Percentiles rank a stretch among this genome's conserved stretches.
phyloP scores from a whole-genome alignment of 768 basidiomycete species.

The Gloeostereum incarnatum region DNA sequence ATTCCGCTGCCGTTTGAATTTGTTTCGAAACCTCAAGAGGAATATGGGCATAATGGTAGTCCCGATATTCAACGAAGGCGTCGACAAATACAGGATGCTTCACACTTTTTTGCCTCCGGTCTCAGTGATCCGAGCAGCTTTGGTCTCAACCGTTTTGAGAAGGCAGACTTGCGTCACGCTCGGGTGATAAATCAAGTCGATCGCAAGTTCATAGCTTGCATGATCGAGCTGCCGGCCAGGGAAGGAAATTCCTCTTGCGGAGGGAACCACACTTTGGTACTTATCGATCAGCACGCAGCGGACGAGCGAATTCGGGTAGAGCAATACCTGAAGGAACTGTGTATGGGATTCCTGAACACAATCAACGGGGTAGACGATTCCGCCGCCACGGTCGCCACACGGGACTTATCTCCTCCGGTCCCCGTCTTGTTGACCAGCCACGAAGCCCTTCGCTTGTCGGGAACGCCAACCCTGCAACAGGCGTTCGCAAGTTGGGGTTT shows the following conservation, averaged over 20 bases:
- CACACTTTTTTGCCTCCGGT: conserved; percentile 10
- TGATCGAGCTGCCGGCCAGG: conserved; percentile 23
- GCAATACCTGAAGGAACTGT: conserved; percentile 64
- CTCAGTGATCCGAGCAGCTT: conserved; percentile 10
- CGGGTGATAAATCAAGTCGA: conserved; percentile 80
- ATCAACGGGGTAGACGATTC: conserved; percentile 18
- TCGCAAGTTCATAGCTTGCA: conserved; percentile 81
- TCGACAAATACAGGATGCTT: conserved; percentile 5
- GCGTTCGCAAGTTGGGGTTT: conserved; percentile 68
- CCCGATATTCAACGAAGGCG: not conserved
- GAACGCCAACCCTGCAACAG: conserved; percentile 27
- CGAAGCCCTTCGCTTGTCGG: conserved; percentile 45
- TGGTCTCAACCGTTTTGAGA: conserved; percentile 30
- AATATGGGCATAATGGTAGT: conserved; percentile 1
- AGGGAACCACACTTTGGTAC: conserved; percentile 38
- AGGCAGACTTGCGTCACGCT: conserved; percentile 46
- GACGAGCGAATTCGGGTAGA: conserved; percentile 94
- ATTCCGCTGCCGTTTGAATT: not conserved
- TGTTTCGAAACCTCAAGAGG: not conserved
- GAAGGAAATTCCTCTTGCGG: too few species aligned
- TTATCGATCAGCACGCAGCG: conserved; percentile 98
- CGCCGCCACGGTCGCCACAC: conserved; percentile 24
- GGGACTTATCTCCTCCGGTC: conserved; percentile 40
- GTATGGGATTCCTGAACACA: conserved; percentile 51
- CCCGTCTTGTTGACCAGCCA: conserved; percentile 57